Conservation (phyloP, 1,284 basidiomycete genomes). For the Phylloboletellus chloephorus region DNA sequence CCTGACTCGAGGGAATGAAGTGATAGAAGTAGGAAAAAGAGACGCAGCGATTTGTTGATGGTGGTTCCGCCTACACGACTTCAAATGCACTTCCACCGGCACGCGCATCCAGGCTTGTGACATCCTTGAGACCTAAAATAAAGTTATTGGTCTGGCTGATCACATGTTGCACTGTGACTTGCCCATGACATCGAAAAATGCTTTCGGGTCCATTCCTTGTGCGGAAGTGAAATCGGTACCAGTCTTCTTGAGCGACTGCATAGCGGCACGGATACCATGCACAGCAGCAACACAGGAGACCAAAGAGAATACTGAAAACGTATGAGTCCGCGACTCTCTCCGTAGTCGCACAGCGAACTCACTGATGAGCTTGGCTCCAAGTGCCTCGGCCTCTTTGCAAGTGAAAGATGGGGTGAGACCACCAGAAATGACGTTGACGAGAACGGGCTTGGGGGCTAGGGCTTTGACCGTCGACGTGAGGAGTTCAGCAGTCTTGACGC, state of each 20-base stretch:
- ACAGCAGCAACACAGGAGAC: slow-evolving; percentile 70
- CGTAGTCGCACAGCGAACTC: slow-evolving; percentile 21
- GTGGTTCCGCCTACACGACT: slow-evolving; percentile 34
- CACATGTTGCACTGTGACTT: slow-evolving; percentile 10
- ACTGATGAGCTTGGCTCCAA: slow-evolving; percentile 76
- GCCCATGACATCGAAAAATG: slow-evolving; percentile 73
- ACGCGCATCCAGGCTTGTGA: slow-evolving; percentile 51
- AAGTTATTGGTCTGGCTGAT: neutral
- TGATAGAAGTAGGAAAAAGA: neutral
- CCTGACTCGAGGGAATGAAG: neutral
- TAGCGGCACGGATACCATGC: slow-evolving; percentile 65
- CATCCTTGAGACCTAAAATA: slow-evolving; percentile 46
- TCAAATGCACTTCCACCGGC: slow-evolving; percentile 59
- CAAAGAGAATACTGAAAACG: slow-evolving; percentile 52
- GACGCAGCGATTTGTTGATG: neutral
- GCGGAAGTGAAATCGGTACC: slow-evolving; percentile 66
- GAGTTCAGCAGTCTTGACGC: slow-evolving; percentile 65
- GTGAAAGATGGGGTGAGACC: slow-evolving; percentile 73
- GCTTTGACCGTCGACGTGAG: slow-evolving; percentile 59
- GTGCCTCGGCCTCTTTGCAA: slow-evolving; percentile 57
- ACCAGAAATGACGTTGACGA: slow-evolving; percentile 74
- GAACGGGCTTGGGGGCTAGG: slow-evolving; percentile 67
- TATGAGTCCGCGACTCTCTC: neutral
- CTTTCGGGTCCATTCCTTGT: slow-evolving; percentile 70
- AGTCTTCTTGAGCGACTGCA: slow-evolving; percentile 69